Evolutionary conservation across 2,329 filamentous ascomycete genomes (phyloP).

Genomic region (Plectosphaerella plurivora): DNA sequence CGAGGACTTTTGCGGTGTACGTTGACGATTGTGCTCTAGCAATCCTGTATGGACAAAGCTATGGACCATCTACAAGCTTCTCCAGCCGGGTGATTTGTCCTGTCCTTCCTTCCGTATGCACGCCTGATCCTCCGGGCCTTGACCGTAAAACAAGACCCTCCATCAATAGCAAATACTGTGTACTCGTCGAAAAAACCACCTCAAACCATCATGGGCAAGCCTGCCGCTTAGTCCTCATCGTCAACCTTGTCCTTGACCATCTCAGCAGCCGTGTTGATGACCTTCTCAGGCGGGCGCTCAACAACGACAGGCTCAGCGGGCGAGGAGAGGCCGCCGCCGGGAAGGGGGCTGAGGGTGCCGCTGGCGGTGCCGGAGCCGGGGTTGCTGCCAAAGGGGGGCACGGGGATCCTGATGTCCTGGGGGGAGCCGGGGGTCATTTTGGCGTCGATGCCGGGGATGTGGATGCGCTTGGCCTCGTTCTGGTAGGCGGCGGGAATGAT

Average conservation of each 20-base stretch:
- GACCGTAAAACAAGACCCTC: no score
- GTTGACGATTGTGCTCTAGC: no score
- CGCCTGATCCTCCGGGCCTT: no score
- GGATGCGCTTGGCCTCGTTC: constrained; percentile 88
- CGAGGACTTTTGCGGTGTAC: no score
- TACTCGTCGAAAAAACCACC: no score
- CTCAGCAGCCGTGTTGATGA: constrained; percentile 45
- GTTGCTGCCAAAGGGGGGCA: constrained; percentile 38
- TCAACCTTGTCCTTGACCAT: constrained; percentile 48
- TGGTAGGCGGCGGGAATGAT: constrained; percentile 97
- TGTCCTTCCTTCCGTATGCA: no score
- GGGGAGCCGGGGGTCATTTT: constrained; percentile 72
- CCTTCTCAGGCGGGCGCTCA: constrained; percentile 41
- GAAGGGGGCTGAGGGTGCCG: constrained; percentile 37
- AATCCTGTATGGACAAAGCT: no score
- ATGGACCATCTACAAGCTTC: no score
- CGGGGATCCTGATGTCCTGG: constrained; percentile 75
- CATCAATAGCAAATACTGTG: no score
- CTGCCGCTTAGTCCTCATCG: constrained; percentile 40
- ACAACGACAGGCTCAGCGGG: constrained; percentile 32
- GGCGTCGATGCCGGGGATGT: constrained; percentile 66
- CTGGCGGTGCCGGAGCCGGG: constrained; percentile 30
- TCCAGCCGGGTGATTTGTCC: no score
- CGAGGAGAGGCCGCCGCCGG: constrained; percentile 34
- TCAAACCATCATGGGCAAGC: no score